Percentiles rank a stretch among this genome's conserved stretches.
Evolutionary conservation across 2,329 filamentous ascomycete species (phyloP).

Genomic region (Ascochyta fabae): DNA sequence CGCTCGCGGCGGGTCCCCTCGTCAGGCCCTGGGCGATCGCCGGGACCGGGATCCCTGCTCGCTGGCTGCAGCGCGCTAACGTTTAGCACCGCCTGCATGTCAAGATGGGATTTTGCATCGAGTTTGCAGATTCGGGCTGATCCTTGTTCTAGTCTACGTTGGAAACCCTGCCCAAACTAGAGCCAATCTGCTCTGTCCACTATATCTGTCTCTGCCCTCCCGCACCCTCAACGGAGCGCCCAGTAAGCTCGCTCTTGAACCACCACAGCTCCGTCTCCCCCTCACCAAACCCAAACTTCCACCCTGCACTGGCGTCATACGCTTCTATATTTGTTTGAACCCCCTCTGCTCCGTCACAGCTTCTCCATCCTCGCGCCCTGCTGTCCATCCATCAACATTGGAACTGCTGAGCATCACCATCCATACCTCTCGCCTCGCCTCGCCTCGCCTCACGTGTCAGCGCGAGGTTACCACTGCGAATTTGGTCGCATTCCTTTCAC

Average conservation of each 20-base stretch:
- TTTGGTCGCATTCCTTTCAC: conserved; percentile 36
- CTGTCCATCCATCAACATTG: background rate
- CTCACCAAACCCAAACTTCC: background rate
- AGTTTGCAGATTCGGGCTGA: conserved; percentile 18
- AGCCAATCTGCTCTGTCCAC: conserved; percentile 17
- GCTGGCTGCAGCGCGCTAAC: conserved; percentile 14
- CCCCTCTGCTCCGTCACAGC: background rate
- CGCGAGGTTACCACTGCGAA: conserved; percentile 19
- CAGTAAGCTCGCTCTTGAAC: conserved; percentile 12
- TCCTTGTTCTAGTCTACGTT: conserved; percentile 10
- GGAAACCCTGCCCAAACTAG: conserved; percentile 12
- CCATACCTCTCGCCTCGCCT: background rate
- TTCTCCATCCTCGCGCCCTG: background rate
- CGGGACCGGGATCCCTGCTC: conserved; percentile 13
- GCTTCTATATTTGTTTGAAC: background rate
- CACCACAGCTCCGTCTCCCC: background rate
- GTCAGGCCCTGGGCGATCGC: conserved; percentile 21
- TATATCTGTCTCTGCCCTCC: conserved; percentile 20
- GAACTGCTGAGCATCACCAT: conserved; percentile 1
- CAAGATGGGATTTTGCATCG: conserved; percentile 24
- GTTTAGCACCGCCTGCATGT: conserved; percentile 18
- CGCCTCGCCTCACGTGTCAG: conserved; percentile 29
- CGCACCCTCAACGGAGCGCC: conserved; percentile 7
- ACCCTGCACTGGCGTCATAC: background rate
- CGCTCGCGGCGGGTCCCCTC: conserved; percentile 15